Evolutionary conservation across 371 early-diverging fungal genomes (phyloP).

Genomic region (Saksenaea oblongispora): DNA sequence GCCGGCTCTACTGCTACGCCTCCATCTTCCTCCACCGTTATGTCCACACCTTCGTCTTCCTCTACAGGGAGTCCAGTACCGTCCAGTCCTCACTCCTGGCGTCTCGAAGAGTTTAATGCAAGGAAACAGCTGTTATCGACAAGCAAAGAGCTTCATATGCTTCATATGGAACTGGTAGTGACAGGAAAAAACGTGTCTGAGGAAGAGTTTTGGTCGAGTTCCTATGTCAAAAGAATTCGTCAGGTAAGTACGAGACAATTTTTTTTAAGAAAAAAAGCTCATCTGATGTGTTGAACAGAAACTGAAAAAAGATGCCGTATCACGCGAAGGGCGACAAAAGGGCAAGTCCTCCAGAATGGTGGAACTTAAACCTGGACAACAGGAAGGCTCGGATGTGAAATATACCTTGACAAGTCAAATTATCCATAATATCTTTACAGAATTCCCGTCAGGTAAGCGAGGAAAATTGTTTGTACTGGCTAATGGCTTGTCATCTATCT

Average conservation of each 20-base stretch:
- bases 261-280: neutral
- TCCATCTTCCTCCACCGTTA: conserved; percentile 16
- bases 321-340: conserved; percentile 71
- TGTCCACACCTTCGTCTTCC: conserved; percentile 23
- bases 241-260: conserved; percentile 16
- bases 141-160: conserved; percentile 66
- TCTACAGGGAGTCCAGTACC: conserved; percentile 20
- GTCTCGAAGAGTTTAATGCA: conserved; percentile 58
- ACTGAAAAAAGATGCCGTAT: conserved; percentile 71
- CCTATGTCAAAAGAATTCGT: conserved; percentile 58
- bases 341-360: conserved; percentile 86
- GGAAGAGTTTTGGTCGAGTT: conserved; percentile 91
- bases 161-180: conserved; percentile 84
- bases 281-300: conserved; percentile 36
- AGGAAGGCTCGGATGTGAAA: conserved; percentile 81
- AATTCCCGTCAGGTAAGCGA: conserved; percentile 79
- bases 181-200: conserved; percentile 71
- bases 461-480: neutral
- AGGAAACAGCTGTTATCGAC: conserved; percentile 66
- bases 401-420: conserved; percentile 88
- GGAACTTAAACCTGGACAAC: conserved; percentile 75
- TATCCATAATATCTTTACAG: conserved; percentile 87
- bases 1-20: conserved; percentile 14
- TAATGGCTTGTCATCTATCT: too few relatives aligned
- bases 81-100: conserved; percentile 23